A percentile compares a stretch with the other conserved stretches of the same genome.
phyloP scores from a whole-genome alignment of 768 basidiomycete species.

The Serendipita sp. region DNA sequence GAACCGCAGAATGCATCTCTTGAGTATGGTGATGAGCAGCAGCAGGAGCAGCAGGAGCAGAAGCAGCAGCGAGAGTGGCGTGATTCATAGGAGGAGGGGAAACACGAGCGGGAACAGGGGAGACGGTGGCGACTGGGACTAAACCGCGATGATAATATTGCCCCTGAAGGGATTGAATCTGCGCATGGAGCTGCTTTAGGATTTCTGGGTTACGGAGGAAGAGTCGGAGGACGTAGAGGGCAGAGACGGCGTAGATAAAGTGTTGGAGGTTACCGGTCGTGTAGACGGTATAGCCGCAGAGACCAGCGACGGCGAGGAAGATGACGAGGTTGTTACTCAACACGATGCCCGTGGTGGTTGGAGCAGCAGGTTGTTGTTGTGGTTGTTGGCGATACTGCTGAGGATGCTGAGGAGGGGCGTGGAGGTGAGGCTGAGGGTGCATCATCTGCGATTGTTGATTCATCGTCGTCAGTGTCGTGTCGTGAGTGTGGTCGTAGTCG shows the following conservation, averaged over 20 bases:
- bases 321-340: neutral
- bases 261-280: slow-evolving; percentile 3
- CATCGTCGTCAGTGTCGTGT: neutral
- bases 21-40: neutral
- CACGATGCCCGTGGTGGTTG: neutral
- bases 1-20: neutral
- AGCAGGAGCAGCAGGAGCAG: neutral
- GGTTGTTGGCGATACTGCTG: neutral
- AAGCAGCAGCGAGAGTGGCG: too few relatives aligned
- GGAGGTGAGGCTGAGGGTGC: neutral
- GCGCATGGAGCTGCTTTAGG: neutral
- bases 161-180: neutral
- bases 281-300: neutral
- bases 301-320: neutral
- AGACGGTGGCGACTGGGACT: too few relatives aligned
- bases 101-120: too few relatives aligned
- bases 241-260: neutral
- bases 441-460: too few relatives aligned
- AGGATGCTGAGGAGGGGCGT: neutral
- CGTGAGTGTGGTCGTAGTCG: neutral
- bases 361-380: too few relatives aligned
- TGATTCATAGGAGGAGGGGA: too few relatives aligned
- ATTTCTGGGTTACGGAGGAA: slow-evolving; percentile 1
- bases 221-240: slow-evolving; percentile 2
- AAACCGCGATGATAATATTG: too few relatives aligned